phyloP scores from a whole-genome alignment of 768 basidiomycete species.

The Suillus subalutaceus region DNA sequence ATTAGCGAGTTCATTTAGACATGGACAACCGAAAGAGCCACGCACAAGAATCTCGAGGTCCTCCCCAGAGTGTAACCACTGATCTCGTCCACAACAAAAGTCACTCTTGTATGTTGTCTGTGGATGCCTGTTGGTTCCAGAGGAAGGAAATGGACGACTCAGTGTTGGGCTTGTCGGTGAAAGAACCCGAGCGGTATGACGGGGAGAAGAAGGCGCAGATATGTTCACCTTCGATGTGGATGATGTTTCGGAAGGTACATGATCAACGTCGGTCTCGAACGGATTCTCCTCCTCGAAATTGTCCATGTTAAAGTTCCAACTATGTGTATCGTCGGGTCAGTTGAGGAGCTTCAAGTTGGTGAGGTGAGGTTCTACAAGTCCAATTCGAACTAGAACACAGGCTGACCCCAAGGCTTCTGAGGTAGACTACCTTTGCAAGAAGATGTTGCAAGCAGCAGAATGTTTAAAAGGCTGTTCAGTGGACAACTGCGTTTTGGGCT shows the following conservation, averaged over 20 bases:
- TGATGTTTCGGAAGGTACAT: conserved; percentile 38
- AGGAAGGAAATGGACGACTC: conserved; percentile 53
- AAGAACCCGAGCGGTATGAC: conserved; percentile 44
- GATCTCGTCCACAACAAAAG: conserved; percentile 77
- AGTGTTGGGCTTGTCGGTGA: conserved; percentile 47
- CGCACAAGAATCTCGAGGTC: conserved; percentile 79
- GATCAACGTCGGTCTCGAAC: conserved; percentile 51
- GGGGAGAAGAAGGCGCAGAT: conserved; percentile 60
- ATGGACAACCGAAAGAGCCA: conserved; percentile 15
- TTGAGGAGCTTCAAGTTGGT: not conserved
- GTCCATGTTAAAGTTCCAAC: conserved; percentile 24
- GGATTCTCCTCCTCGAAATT: conserved; percentile 70
- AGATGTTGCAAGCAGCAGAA: not conserved
- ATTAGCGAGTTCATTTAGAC: conserved; percentile 10
- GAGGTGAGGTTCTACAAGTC: not conserved
- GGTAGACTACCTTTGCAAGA: not conserved
- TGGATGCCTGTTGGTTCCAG: conserved; percentile 55
- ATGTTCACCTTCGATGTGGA: conserved; percentile 40
- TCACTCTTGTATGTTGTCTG: conserved; percentile 67
- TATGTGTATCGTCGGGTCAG: not conserved
- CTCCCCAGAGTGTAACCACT: conserved; percentile 79
- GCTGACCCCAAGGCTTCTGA: not conserved
- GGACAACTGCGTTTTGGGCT: conserved; percentile 2
- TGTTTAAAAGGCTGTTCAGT: not conserved
- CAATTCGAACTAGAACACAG: not conserved